Conservation (phyloP, 306 rosid species). For the Castanea sativa region DNA sequence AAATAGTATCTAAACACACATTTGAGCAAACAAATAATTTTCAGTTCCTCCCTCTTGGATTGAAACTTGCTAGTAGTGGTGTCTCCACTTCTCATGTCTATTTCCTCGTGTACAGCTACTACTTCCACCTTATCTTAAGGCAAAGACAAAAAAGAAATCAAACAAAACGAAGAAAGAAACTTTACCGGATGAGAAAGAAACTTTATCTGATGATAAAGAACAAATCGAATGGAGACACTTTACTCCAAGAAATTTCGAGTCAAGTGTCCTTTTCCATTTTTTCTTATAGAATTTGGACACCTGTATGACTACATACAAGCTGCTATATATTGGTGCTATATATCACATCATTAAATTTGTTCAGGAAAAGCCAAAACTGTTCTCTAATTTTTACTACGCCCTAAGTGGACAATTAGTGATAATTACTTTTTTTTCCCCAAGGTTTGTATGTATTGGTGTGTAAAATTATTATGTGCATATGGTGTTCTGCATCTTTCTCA, state of each 20-base stretch:
- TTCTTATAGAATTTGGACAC: constrained; percentile 18
- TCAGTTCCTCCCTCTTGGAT: not conserved
- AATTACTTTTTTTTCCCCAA: no score
- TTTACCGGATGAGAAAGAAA: not conserved
- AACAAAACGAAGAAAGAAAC: not conserved
- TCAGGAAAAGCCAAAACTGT: no score
- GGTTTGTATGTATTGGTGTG: no score
- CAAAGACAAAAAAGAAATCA: no score
- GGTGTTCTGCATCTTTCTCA: no score
- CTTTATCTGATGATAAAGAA: not conserved
- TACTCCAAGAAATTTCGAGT: not conserved
- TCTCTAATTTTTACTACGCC: no score
- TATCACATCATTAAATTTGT: no score
- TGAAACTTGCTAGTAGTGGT: not conserved
- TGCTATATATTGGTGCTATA: not conserved
- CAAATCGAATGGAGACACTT: constrained; percentile 16
- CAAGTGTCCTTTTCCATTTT: not conserved
- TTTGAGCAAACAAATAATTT: no score
- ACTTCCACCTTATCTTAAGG: not conserved
- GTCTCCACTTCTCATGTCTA: not conserved
- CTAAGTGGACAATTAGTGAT: no score
- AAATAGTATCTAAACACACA: no score
- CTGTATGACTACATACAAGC: not conserved
- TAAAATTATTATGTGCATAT: no score
- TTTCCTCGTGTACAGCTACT: not conserved